Base-by-base conservation (phyloP, 352 stramenopile genomes). In the Globisporangium nunn region DNA sequence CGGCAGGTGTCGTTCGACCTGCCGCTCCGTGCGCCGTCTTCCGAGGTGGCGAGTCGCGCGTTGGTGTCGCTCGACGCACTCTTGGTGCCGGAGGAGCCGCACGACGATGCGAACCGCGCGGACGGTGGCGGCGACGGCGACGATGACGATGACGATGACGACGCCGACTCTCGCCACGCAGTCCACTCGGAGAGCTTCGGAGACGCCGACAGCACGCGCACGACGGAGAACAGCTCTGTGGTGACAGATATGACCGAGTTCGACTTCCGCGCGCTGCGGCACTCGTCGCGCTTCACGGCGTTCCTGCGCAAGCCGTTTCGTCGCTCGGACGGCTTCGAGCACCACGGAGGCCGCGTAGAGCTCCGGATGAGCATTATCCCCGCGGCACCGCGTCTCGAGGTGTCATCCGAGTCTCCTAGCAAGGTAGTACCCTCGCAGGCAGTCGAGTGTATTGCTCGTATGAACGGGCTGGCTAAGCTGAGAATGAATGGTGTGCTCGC, bases 121-220 rank as follows among this genome's bases (percentile, higher is more conserved):
- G 76, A 80, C 23, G 23, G 23, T 23, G 23, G 23, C 23, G 23
- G 23, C 23, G 23, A 23, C 23, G 23, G 23, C 23, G 23, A 23
- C 53, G 67, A 83, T 44, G 53, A 59, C 30, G 65, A 86, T 11
- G 69, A 81, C 43, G 51, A 68, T 35, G 74, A 87, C 23, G 81
- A 91, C 47, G 67, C 76, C 12, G 78, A 87, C 49, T 88, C 78
- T 50, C 81, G 86, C 48, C 67, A 72, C 49, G 81, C 81, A 12
- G 81, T 91, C 52, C 72, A 85, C 50, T 91, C 81, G 0, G 81
- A 91, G 60, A 88, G 78, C 41, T 91, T 91, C 64, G 78, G 81
- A 2, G 81, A 91, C 47, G 81, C 72, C 2, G 76, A 91, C 63
- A 91, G 81, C 57, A 74, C 69, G 0, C 64, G 74, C 29, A 87